Percentiles rank a stretch among this genome's conserved stretches.
Conservation (phyloP, 495 filamentous ascomycete genomes). For the Aspergillus egyptiacus region DNA sequence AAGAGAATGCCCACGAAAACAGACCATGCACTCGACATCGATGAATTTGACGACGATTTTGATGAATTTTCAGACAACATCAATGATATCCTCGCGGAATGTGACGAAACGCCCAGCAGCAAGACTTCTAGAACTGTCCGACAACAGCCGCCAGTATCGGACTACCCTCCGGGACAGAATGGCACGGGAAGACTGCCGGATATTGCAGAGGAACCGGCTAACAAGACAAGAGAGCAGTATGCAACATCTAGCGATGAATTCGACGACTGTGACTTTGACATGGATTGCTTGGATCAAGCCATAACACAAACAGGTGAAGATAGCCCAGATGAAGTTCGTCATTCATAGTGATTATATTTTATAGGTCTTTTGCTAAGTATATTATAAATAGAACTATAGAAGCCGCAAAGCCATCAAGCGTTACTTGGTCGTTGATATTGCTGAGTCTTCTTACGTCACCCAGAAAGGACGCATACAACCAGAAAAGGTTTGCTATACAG, state of each 20-base stretch:
- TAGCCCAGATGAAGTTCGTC: conserved; percentile 36
- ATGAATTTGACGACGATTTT: conserved; percentile 63
- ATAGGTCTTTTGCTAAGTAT: conserved; percentile 40
- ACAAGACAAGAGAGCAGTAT: conserved; percentile 8
- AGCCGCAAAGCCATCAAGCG: conserved; percentile 70
- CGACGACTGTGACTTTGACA: conserved; percentile 40
- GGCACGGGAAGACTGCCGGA: neutral
- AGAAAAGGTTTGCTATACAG: conserved; percentile 59
- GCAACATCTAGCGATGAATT: conserved; percentile 38
- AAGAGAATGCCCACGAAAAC: conserved; percentile 43
- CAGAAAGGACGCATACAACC: conserved; percentile 51
- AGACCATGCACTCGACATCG: conserved; percentile 36
- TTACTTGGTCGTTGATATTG: conserved; percentile 68
- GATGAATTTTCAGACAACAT: conserved; percentile 51
- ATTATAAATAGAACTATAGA: conserved; percentile 43
- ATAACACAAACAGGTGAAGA: conserved; percentile 33
- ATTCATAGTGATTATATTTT: conserved; percentile 31
- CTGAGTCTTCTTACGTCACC: conserved; percentile 59
- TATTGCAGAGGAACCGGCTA: neutral
- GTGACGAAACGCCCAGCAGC: conserved; percentile 44
- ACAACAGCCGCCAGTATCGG: conserved; percentile 1
- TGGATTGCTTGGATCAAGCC: conserved; percentile 40
- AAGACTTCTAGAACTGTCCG: conserved; percentile 24
- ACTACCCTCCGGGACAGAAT: conserved; percentile 5
- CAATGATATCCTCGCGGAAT: conserved; percentile 36